Evolutionary conservation across 2,329 filamentous ascomycete species (phyloP).

Genomic region (Penicillium sp.): DNA sequence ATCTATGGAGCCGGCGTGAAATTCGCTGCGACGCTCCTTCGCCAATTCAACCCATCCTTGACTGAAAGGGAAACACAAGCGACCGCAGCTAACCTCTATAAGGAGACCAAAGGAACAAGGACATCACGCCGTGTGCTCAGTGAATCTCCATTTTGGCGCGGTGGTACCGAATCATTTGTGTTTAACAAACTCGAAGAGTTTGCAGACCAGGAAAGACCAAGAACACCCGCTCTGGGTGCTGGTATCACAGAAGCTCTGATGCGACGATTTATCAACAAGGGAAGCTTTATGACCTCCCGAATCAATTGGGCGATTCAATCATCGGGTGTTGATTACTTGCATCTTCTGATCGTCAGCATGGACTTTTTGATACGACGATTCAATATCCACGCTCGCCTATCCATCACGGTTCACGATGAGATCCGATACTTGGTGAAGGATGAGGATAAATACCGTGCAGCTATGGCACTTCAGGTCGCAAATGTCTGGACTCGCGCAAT

Average conservation of each 20-base stretch:
- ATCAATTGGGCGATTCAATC: constrained; percentile 99
- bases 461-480: constrained; percentile 89
- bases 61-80: constrained; percentile 77
- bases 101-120: constrained; percentile 86
- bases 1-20: constrained; percentile 98
- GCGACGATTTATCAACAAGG: constrained; percentile 82
- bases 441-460: constrained; percentile 82
- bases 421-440: constrained; percentile 90
- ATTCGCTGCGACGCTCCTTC: constrained; percentile 85
- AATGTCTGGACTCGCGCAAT: constrained; percentile 98
- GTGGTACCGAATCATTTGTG: constrained; percentile 94
- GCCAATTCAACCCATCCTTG: constrained; percentile 88
- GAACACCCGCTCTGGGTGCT: constrained; percentile 89
- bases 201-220: constrained; percentile 87
- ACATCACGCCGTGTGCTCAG: constrained; percentile 74
- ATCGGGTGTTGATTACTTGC: constrained; percentile 94
- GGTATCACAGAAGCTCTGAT: constrained; percentile 96
- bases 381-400: constrained; percentile 80
- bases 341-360: constrained; percentile 91
- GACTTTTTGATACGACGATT: constrained; percentile 87
- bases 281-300: constrained; percentile 89
- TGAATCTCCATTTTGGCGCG: constrained; percentile 85
- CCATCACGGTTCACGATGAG: constrained; percentile 96
- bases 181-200: constrained; percentile 99
- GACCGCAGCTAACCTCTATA: constrained; percentile 80